phyloP scores from a whole-genome alignment of 2,329 filamentous ascomycete genomes.

The Talaromyces sp. region DNA sequence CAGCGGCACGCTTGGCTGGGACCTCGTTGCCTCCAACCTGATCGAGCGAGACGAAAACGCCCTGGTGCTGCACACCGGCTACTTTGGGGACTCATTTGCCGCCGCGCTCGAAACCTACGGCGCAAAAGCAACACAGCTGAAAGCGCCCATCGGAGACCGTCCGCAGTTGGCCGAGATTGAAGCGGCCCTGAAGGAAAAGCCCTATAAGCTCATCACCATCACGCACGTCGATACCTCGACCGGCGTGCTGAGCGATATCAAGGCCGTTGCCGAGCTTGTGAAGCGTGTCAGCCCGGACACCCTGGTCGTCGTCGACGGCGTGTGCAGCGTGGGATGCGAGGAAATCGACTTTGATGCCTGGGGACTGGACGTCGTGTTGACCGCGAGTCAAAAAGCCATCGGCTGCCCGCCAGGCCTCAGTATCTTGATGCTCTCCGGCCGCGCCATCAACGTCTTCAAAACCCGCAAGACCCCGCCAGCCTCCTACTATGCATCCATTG shows the following conservation, averaged over 20 bases:
- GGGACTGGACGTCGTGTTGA: conserved; percentile 88
- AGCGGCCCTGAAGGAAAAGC: conserved; percentile 79
- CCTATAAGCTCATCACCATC: conserved; percentile 90
- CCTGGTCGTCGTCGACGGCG: conserved; percentile 86
- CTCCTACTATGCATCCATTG: conserved; percentile 93
- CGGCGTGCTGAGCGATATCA: conserved; percentile 86
- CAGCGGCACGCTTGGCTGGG: conserved; percentile 94
- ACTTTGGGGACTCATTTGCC: conserved; percentile 93
- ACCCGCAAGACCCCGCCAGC: conserved; percentile 73
- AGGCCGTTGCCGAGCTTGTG: conserved; percentile 75
- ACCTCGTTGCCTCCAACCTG: conserved; percentile 89
- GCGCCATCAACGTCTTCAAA: conserved; percentile 76
- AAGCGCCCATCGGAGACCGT: conserved; percentile 79
- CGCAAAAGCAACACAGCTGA: conserved; percentile 81
- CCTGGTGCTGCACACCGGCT: conserved; percentile 89
- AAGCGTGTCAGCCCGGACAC: conserved; percentile 85
- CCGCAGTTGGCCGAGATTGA: conserved; percentile 86
- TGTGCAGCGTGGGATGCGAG: conserved; percentile 94
- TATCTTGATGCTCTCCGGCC: conserved; percentile 88
- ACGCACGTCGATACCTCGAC: conserved; percentile 98
- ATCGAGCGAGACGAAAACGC: conserved; percentile 85
- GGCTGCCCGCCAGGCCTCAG: conserved; percentile 90
- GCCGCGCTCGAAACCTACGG: conserved; percentile 91
- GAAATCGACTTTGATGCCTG: conserved; percentile 95
- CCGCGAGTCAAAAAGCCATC: conserved; percentile 94